phyloP scores from a whole-genome alignment of 768 basidiomycete genomes.

The Rhodosporidiobolus sp. region DNA sequence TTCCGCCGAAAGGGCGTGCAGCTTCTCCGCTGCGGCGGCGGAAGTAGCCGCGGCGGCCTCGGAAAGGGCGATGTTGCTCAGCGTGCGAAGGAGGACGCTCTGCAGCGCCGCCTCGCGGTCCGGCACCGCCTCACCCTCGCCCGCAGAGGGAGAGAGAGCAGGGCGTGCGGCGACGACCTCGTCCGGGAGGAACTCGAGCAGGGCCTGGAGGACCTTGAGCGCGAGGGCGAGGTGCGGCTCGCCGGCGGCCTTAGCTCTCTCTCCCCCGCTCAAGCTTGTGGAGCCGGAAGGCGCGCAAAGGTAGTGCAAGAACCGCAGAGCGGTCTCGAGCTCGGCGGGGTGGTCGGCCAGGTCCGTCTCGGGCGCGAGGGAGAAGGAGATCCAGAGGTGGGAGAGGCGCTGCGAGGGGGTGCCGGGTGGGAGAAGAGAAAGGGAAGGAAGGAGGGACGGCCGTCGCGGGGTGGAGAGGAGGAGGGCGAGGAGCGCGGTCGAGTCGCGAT shows the following conservation, averaged over 20 bases:
- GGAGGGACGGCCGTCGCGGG: no score
- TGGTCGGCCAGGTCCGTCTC: not conserved
- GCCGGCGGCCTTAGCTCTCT: no score
- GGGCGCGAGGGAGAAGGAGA: not conserved
- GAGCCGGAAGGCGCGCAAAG: not conserved
- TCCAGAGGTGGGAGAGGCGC: not conserved
- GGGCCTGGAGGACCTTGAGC: not conserved
- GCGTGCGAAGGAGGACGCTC: slow-evolving; percentile 18
- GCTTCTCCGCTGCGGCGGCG: not conserved
- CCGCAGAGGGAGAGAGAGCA: not conserved
- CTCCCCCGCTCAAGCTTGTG: no score
- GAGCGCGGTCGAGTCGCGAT: no score
- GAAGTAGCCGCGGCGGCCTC: no score
- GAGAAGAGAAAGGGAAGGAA: no score
- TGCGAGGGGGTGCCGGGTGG: not conserved
- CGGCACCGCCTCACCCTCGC: not conserved
- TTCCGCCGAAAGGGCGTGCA: not conserved
- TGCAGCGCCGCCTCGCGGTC: not conserved
- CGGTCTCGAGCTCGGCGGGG: not conserved
- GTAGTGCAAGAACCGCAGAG: slow-evolving; percentile 6
- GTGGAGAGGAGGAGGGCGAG: no score
- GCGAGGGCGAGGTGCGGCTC: slow-evolving; percentile 8
- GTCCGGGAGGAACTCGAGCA: slow-evolving; percentile 16
- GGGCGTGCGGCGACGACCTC: slow-evolving; percentile 9
- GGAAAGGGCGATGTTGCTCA: not conserved